Conservation (phyloP, 371 early-diverging fungal species). For the Actinomortierella ambigua region DNA sequence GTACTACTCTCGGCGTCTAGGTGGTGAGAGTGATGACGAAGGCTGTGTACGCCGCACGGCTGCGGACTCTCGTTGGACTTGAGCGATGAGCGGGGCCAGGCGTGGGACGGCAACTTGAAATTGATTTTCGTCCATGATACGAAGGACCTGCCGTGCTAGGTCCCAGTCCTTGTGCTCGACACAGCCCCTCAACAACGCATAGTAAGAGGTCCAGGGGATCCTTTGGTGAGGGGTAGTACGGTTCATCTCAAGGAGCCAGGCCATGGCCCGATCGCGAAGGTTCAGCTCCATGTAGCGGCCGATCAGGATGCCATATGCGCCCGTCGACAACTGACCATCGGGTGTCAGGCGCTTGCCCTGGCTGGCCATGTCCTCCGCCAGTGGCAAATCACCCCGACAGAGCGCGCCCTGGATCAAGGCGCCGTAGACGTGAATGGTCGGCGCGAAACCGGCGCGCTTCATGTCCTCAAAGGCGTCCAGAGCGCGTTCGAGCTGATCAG, state of each 20-base stretch:
- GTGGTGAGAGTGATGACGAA: too few species aligned
- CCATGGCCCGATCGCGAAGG: constrained; percentile 25
- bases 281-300: constrained; percentile 23
- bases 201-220: constrained; percentile 22
- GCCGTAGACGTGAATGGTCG: constrained; percentile 32
- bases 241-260: constrained; percentile 18
- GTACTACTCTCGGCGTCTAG: too few species aligned
- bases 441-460: constrained; percentile 13
- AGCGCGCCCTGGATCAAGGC: constrained; percentile 41
- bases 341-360: constrained; percentile 12
- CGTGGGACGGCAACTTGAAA: constrained; percentile 16
- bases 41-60: too few species aligned
- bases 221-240: neutral
- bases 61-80: constrained; percentile 1
- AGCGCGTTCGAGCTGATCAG: constrained; percentile 11
- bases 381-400: constrained; percentile 5
- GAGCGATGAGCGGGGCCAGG: constrained; percentile 14
- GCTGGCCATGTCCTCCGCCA: constrained; percentile 35
- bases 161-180: constrained; percentile 21
- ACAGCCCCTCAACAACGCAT: constrained; percentile 19
- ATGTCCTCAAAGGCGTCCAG: constrained; percentile 17
- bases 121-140: constrained; percentile 12
- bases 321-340: constrained; percentile 20
- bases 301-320: constrained; percentile 33
- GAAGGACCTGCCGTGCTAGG: constrained; percentile 16